Percentiles rank a stretch among this genome's conserved stretches.
These are phyloP conservation scores for Pascua guehoae DNA, from an alignment of 1,284 basidiomycete species.

Conservation along the genomic window DNA sequence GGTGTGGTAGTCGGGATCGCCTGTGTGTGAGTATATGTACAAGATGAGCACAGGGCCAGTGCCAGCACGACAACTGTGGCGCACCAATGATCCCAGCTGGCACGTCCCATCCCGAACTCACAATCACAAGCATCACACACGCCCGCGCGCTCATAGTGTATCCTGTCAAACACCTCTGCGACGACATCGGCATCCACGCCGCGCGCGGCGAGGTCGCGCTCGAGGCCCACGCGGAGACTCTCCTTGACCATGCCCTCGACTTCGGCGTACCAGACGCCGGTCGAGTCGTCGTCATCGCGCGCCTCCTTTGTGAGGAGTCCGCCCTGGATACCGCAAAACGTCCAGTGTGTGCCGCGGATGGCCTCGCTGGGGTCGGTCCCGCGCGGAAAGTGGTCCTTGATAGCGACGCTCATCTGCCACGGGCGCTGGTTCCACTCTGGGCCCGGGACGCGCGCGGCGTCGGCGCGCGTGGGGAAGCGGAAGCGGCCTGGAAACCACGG, in stretches of 20 bases:
- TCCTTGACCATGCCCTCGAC: constrained; percentile 17
- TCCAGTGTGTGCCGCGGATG: constrained; percentile 6
- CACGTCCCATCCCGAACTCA: not conserved
- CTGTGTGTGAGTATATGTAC: not conserved
- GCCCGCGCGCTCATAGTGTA: not conserved
- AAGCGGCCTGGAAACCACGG: not conserved
- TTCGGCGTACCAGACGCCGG: constrained; percentile 25
- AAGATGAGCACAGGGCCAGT: too few species aligned
- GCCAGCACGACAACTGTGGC: not conserved
- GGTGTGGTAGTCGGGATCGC: not conserved
- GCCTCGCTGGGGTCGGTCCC: not conserved
- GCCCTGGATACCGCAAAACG: constrained; percentile 19
- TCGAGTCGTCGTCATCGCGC: constrained; percentile 28
- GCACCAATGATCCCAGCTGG: too few species aligned
- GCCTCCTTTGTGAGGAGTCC: constrained; percentile 24
- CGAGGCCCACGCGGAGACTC: constrained; percentile 17
- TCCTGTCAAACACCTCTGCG: constrained; percentile 9
- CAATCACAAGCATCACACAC: constrained; percentile 9
- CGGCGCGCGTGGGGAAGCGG: constrained; percentile 13
- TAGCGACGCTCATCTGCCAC: constrained; percentile 31
- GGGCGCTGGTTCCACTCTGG: constrained; percentile 32
- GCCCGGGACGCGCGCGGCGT: constrained; percentile 24
- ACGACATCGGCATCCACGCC: constrained; percentile 20
- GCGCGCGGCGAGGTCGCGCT: constrained; percentile 24
- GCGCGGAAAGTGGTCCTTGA: constrained; percentile 30